Conservation (phyloP, 140 eudicot species). For the Ambrosia hybrid region DNA sequence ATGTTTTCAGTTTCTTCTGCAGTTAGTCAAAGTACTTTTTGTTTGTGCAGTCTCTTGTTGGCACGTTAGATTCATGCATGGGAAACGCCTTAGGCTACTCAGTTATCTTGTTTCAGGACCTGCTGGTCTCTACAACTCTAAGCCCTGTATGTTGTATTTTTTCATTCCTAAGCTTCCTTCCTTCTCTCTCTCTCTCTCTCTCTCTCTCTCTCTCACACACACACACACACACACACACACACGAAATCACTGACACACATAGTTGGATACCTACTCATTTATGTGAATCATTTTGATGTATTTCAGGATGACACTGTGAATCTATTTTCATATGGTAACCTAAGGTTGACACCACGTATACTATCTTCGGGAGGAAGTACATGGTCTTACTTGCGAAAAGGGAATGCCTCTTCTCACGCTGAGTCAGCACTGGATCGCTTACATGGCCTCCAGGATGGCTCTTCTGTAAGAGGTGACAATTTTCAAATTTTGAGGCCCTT, state of each 20-base stretch:
- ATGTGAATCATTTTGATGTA: conserved; percentile 9
- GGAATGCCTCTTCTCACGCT: conserved; percentile 44
- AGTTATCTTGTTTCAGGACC: conserved; percentile 81
- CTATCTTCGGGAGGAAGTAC: conserved; percentile 78
- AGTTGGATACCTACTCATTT: background rate
- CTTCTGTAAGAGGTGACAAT: conserved; percentile 48
- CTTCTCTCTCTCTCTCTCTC: background rate
- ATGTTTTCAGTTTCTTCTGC: background rate
- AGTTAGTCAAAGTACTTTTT: background rate
- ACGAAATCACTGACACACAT: background rate
- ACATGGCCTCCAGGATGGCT: conserved; percentile 45
- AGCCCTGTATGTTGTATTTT: conserved; percentile 62
- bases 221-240: background rate
- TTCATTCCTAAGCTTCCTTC: conserved; percentile 4
- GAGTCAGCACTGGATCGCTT: conserved; percentile 47
- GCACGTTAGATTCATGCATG: conserved; percentile 66
- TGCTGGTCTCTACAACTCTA: conserved; percentile 82
- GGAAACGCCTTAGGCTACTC: conserved; percentile 73
- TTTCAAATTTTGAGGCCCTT: conserved; percentile 69
- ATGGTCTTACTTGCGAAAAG: conserved; percentile 84
- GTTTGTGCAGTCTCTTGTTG: conserved; percentile 78
- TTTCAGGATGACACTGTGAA: conserved; percentile 83
- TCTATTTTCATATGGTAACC: conserved; percentile 64
- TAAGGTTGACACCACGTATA: conserved; percentile 77
- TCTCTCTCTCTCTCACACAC: conserved; percentile 5